Evolutionary conservation across 1,284 basidiomycete species (phyloP).

Genomic region (Hortiboletus rubellus): DNA sequence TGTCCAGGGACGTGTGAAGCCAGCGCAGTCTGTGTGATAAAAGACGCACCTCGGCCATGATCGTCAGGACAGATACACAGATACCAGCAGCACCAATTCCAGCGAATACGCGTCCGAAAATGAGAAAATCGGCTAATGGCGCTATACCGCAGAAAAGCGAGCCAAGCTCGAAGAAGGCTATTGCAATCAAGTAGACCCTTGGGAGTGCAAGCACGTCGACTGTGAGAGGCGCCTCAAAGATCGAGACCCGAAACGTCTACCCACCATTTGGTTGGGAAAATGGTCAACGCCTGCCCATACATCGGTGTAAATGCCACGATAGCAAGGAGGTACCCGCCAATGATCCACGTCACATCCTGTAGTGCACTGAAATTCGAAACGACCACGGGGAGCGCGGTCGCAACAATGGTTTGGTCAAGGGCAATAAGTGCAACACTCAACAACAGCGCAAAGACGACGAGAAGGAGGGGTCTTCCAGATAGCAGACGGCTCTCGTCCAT

Average conservation of each 20-base stretch:
- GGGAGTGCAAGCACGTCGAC: constrained; percentile 3
- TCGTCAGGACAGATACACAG: constrained; percentile 16
- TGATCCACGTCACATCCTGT: constrained; percentile 17
- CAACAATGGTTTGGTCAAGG: constrained; percentile 41
- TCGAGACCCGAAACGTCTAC: constrained; percentile 5
- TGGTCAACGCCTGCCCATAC: constrained; percentile 13
- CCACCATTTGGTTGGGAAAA: constrained; percentile 16
- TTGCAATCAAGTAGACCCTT: constrained; percentile 34
- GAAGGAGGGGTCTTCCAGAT: constrained; percentile 6
- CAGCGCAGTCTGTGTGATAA: too few species aligned
- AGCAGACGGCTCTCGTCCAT: constrained; percentile 12
- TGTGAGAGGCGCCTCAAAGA: not conserved
- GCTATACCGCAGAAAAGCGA: constrained; percentile 53
- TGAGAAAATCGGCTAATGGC: constrained; percentile 42
- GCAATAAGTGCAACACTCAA: constrained; percentile 31
- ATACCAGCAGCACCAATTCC: constrained; percentile 37
- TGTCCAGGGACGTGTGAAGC: not conserved
- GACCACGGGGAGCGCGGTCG: constrained; percentile 44
- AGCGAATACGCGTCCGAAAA: constrained; percentile 43
- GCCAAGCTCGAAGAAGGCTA: constrained; percentile 45
- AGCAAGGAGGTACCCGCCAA: constrained; percentile 16
- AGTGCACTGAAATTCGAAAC: constrained; percentile 45
- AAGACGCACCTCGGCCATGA: constrained; percentile 10
- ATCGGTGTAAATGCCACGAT: constrained; percentile 18
- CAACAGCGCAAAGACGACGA: constrained; percentile 8